A percentile compares a stretch with the other conserved stretches of the same genome.
Conservation (phyloP, 768 basidiomycete genomes). For the Mycena indigotica region DNA sequence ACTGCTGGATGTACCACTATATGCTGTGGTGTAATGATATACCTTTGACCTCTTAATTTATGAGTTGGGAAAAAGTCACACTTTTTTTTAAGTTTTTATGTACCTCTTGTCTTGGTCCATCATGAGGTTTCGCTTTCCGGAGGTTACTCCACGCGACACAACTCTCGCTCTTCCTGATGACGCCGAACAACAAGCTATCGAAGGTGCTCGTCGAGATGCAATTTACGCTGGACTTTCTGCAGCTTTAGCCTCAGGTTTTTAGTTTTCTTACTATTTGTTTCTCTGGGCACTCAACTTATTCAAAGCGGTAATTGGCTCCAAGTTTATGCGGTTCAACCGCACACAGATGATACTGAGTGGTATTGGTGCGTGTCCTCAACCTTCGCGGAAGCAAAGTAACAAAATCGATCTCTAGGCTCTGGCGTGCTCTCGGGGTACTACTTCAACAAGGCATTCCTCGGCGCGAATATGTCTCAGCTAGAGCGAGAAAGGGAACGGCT, state of each 20-base stretch:
- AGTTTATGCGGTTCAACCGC: slow-evolving; percentile 18
- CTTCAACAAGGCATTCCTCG: slow-evolving; percentile 20
- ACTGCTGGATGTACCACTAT: too few relatives aligned
- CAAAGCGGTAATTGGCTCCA: slow-evolving; percentile 18
- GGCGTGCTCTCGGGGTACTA: slow-evolving; percentile 13
- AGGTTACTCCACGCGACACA: slow-evolving; percentile 15
- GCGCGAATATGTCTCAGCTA: slow-evolving; percentile 15
- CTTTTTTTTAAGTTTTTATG: too few relatives aligned
- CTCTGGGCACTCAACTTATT: background rate
- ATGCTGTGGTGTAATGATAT: too few relatives aligned
- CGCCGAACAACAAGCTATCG: slow-evolving; percentile 18
- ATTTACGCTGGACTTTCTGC: slow-evolving; percentile 20
- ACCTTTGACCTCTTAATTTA: too few relatives aligned
- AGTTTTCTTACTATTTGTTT: background rate
- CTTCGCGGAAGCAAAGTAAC: too few relatives aligned
- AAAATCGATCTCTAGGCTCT: background rate
- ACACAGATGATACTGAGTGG: slow-evolving; percentile 17
- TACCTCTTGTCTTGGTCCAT: too few relatives aligned
- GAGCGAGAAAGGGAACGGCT: slow-evolving; percentile 13
- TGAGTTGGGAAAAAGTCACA: too few relatives aligned
- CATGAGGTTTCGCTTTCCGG: slow-evolving; percentile 15
- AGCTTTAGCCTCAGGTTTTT: slow-evolving; percentile 14
- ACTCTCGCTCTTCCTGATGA: slow-evolving; percentile 13
- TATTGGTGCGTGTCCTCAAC: slow-evolving; percentile 1
- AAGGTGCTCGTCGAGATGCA: slow-evolving; percentile 13